These are phyloP conservation scores for Daldinia sp. DNA, from an alignment of 2,329 filamentous ascomycete genomes.

Conservation along the genomic window DNA sequence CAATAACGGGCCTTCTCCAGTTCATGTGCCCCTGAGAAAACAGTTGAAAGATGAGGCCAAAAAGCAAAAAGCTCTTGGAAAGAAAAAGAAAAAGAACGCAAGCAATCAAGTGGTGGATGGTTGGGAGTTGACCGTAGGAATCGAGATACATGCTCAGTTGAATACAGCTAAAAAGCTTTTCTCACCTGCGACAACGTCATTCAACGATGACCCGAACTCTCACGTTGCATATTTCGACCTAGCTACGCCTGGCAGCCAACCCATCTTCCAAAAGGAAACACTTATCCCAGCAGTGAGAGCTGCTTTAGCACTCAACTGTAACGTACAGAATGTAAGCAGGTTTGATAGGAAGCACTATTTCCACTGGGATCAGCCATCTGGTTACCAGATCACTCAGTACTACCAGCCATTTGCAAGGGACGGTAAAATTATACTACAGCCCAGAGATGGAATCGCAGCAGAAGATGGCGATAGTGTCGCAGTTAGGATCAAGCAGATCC, in stretches of 20 bases:
- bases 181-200: conserved; percentile 73
- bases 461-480: conserved; percentile 75
- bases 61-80: conserved; percentile 55
- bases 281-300: conserved; percentile 90
- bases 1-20: conserved; percentile 33
- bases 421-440: conserved; percentile 74
- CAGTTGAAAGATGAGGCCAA: conserved; percentile 73
- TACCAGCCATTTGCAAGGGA: conserved; percentile 77
- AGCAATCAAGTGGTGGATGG: conserved; percentile 64
- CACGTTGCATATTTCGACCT: conserved; percentile 89
- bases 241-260: conserved; percentile 88
- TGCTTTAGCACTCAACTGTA: conserved; percentile 82
- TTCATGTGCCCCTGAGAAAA: conserved; percentile 68
- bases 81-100: conserved; percentile 56
- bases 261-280: conserved; percentile 81
- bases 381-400: conserved; percentile 98
- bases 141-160: conserved; percentile 96
- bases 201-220: conserved; percentile 78
- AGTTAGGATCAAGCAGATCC: conserved; percentile 90
- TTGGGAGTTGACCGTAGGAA: conserved; percentile 95
- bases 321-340: conserved; percentile 76
- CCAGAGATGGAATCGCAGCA: conserved; percentile 80
- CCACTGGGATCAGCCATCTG: conserved; percentile 95
- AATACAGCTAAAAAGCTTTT: conserved; percentile 92
- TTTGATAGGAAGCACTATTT: conserved; percentile 99